These are phyloP conservation scores for Protostelium mycophagum DNA, from an alignment of 78 protist genomes.

Conservation along the genomic window DNA sequence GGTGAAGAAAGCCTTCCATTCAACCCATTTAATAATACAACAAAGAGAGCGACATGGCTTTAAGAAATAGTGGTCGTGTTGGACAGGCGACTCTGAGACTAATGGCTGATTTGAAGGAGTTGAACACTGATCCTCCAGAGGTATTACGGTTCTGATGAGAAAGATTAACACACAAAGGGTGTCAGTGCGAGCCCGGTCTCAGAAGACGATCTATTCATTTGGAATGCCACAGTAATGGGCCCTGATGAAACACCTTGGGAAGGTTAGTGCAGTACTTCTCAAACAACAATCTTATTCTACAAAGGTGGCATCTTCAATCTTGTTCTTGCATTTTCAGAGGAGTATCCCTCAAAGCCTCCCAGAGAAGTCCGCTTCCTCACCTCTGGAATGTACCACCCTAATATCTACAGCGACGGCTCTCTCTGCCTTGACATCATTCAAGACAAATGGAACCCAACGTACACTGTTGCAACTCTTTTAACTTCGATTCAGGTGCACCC, in stretches of 20 bases:
- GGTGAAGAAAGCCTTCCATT: too few relatives aligned
- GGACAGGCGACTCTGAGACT: background rate
- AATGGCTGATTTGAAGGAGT: background rate
- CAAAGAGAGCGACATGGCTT: too few relatives aligned
- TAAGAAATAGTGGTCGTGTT: too few relatives aligned
- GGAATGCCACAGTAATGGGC: slow-evolving; percentile 74
- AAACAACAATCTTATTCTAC: background rate
- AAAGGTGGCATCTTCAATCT: slow-evolving; percentile 15
- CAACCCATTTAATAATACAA: too few relatives aligned
- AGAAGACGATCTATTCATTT: background rate
- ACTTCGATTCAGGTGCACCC: slow-evolving; percentile 70
- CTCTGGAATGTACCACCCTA: slow-evolving; percentile 25
- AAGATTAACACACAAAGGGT: background rate
- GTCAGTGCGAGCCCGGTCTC: background rate
- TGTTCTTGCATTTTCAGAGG: slow-evolving; percentile 27
- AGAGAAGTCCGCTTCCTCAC: slow-evolving; percentile 43
- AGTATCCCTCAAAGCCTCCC: slow-evolving; percentile 62
- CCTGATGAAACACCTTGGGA: slow-evolving; percentile 74
- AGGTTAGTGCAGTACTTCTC: slow-evolving; percentile 28
- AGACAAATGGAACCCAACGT: slow-evolving; percentile 91
- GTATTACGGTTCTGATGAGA: background rate
- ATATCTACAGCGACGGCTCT: slow-evolving; percentile 86
- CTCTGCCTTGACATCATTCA: slow-evolving; percentile 95
- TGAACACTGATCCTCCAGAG: background rate
- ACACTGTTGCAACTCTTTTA: slow-evolving; percentile 85